phyloP scores from a whole-genome alignment of 1,284 basidiomycete genomes.

The Pyrrhoderma lamaoense region DNA sequence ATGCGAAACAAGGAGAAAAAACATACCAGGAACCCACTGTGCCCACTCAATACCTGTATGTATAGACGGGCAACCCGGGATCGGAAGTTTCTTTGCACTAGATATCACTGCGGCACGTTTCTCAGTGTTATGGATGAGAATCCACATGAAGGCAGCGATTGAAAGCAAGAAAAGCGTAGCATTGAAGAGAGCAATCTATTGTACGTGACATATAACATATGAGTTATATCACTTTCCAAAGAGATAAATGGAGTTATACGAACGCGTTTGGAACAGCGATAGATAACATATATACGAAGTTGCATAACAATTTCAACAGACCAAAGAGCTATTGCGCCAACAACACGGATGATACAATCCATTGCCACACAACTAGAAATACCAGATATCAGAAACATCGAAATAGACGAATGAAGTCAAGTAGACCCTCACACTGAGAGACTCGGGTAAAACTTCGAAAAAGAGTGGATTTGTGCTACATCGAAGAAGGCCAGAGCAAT shows the following conservation, averaged over 20 bases:
- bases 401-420: constrained; percentile 3
- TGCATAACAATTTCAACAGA: constrained; percentile 38
- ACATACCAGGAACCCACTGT: constrained; percentile 32
- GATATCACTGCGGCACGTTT: constrained; percentile 29
- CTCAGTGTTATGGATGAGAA: constrained; percentile 31
- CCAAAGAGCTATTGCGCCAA: constrained; percentile 36
- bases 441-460: constrained; percentile 18
- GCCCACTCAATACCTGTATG: constrained; percentile 41
- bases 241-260: too few species aligned
- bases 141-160: constrained; percentile 32
- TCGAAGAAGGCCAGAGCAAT: constrained; percentile 35
- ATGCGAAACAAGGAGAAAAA: constrained; percentile 17
- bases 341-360: constrained; percentile 32
- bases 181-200: constrained; percentile 29
- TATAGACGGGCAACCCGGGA: constrained; percentile 37
- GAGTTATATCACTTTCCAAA: too few species aligned
- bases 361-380: constrained; percentile 31
- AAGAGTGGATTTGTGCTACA: constrained; percentile 35
- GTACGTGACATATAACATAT: too few species aligned
- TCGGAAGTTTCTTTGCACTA: constrained; percentile 29
- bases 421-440: constrained; percentile 12
- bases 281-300: constrained; percentile 34
- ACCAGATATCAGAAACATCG: neutral
- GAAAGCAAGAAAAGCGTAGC: constrained; percentile 31
- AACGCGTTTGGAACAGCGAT: constrained; percentile 31